A percentile compares a stretch with the other conserved stretches of the same genome.
Evolutionary conservation across 441 rosid species (phyloP).

Genomic region (Populus hybrid): DNA sequence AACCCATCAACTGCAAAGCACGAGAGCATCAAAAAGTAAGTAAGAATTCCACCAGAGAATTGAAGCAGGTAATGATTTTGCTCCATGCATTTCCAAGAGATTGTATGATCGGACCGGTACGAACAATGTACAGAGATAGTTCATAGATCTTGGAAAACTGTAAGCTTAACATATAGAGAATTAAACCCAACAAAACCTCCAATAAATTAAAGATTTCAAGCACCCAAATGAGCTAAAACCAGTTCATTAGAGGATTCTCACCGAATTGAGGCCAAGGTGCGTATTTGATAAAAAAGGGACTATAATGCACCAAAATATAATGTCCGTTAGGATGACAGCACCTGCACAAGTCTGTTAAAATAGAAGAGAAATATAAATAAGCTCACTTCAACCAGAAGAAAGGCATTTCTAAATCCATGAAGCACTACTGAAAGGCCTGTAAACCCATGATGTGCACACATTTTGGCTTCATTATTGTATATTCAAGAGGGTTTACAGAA

Average conservation of each 20-base stretch:
- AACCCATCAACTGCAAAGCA: slow-evolving; percentile 66
- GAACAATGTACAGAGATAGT: background rate
- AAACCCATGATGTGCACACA: background rate
- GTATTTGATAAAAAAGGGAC: slow-evolving; percentile 59
- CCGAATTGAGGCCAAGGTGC: slow-evolving; percentile 61
- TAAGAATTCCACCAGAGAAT: background rate
- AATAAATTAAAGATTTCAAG: background rate
- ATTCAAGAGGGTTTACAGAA: background rate
- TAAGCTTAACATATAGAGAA: background rate
- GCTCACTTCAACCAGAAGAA: slow-evolving; percentile 2
- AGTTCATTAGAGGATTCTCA: slow-evolving; percentile 22
- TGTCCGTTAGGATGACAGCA: slow-evolving; percentile 72
- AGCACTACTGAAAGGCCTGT: background rate
- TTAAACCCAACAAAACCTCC: background rate
- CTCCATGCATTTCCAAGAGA: background rate
- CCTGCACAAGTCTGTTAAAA: slow-evolving; percentile 66
- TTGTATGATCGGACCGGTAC: background rate
- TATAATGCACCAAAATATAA: slow-evolving; percentile 68
- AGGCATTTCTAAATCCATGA: background rate
- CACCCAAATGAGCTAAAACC: background rate
- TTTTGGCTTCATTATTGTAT: background rate
- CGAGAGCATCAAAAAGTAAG: background rate
- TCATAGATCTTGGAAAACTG: background rate
- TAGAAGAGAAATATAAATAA: background rate
- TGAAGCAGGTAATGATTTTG: background rate